Conservation (phyloP, 257 asterid species). For the Phtheirospermum japonicum region DNA sequence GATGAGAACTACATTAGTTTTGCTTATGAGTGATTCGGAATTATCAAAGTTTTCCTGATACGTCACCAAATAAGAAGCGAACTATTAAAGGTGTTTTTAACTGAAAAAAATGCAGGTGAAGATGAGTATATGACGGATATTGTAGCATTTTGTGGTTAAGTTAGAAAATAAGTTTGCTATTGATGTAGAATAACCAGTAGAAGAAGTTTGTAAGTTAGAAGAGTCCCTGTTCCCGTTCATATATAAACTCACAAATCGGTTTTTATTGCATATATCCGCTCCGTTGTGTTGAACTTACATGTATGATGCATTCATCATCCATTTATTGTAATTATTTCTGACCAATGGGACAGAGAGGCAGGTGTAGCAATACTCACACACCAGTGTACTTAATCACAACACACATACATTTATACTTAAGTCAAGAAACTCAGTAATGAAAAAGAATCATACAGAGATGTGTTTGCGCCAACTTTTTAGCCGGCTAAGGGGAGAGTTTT, state of each 20-base stretch:
- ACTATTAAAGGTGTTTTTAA: background rate
- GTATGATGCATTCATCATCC: background rate
- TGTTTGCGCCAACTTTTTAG: background rate
- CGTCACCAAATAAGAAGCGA: conserved; percentile 13
- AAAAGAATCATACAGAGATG: background rate
- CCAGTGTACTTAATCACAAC: background rate
- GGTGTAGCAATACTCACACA: background rate
- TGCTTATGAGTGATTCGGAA: conserved; percentile 18
- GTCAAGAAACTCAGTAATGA: conserved; percentile 15
- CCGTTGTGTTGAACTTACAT: conserved; percentile 17
- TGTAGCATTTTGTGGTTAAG: background rate
- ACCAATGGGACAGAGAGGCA: conserved; percentile 4
- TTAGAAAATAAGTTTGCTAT: conserved; percentile 12
- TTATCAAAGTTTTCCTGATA: background rate
- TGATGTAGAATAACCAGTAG: conserved; percentile 3
- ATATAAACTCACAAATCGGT: background rate
- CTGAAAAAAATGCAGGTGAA: background rate
- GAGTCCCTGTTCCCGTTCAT: background rate
- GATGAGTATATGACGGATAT: conserved; percentile 7
- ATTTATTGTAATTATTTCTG: conserved; percentile 7
- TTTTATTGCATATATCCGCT: conserved; percentile 1
- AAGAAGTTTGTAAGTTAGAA: background rate
- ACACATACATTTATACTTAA: conserved; percentile 2
- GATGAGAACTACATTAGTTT: conserved; percentile 9
- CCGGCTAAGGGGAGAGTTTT: background rate